Conservation (phyloP, 1,284 basidiomycete genomes). For the Malassezia pachydermatis region DNA sequence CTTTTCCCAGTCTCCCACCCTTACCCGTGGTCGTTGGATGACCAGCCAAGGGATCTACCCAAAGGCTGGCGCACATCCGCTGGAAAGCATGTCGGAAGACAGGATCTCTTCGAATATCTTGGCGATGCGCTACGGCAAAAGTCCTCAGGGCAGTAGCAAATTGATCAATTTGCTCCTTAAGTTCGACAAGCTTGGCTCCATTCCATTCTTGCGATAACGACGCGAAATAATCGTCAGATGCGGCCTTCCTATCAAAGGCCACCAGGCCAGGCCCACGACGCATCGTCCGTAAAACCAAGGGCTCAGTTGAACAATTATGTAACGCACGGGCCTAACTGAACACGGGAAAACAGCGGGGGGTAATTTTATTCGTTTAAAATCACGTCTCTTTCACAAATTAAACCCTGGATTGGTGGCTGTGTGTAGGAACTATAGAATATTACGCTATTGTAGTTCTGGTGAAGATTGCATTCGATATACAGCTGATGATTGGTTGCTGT, state of each 20-base stretch:
- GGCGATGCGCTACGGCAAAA: conserved; percentile 73
- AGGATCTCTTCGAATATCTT: conserved; percentile 72
- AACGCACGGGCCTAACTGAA: neutral
- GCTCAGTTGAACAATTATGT: neutral
- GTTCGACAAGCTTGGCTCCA: conserved; percentile 62
- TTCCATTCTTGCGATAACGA: conserved; percentile 70
- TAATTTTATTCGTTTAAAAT: neutral
- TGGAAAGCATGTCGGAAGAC: conserved; percentile 84
- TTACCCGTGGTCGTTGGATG: conserved; percentile 11
- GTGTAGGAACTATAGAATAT: neutral
- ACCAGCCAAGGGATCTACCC: conserved; percentile 74
- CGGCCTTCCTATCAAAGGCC: conserved; percentile 50
- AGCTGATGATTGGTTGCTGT: no score
- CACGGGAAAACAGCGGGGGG: neutral
- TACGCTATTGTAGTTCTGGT: no score
- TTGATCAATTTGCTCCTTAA: conserved; percentile 68
- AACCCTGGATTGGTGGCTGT: neutral
- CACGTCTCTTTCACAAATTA: neutral
- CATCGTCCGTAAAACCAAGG: no score
- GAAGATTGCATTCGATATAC: no score
- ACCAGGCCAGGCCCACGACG: conserved; percentile 53
- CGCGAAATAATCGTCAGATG: conserved; percentile 56
- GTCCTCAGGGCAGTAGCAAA: conserved; percentile 70
- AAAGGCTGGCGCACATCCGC: conserved; percentile 87
- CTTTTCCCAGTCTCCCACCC: conserved; percentile 50